Conservation (phyloP, 2,329 filamentous ascomycete genomes). For the Penicillium digitatum region DNA sequence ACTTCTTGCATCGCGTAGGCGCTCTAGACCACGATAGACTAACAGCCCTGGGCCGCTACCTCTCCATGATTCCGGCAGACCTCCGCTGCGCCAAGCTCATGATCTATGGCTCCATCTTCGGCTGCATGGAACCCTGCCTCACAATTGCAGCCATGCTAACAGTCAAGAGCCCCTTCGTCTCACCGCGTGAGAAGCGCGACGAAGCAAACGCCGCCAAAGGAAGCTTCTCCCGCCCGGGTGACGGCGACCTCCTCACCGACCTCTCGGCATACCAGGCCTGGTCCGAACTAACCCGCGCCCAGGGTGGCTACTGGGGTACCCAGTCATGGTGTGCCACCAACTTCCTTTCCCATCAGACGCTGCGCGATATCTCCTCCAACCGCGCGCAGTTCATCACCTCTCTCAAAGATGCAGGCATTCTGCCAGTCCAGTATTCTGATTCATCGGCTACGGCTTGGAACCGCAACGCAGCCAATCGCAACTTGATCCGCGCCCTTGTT, state of each 20-base stretch:
- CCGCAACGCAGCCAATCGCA: constrained; percentile 35
- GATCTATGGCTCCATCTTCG: constrained; percentile 91
- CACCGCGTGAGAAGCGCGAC: constrained; percentile 76
- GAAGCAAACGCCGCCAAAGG: constrained; percentile 72
- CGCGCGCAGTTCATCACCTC: constrained; percentile 80
- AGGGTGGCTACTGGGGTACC: constrained; percentile 42
- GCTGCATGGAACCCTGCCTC: constrained; percentile 81
- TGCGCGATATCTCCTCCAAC: constrained; percentile 85
- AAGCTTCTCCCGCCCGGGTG: constrained; percentile 63
- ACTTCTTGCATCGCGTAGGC: constrained; percentile 76
- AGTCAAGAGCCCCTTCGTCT: constrained; percentile 78
- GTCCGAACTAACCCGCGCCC: constrained; percentile 60
- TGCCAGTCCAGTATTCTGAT: constrained; percentile 51
- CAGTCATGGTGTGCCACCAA: constrained; percentile 76
- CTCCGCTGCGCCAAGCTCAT: constrained; percentile 90
- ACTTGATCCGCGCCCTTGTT: constrained; percentile 64
- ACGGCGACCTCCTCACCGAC: constrained; percentile 87
- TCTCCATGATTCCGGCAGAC: constrained; percentile 94
- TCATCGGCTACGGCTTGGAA: constrained; percentile 25
- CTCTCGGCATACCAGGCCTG: constrained; percentile 79
- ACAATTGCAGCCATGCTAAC: constrained; percentile 92
- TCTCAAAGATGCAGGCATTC: constrained; percentile 79
- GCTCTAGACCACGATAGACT: constrained; percentile 81
- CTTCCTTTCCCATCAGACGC: constrained; percentile 76
- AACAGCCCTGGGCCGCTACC: constrained; percentile 83